These are phyloP conservation scores for Podospora bellae-mahoneyi DNA, from an alignment of 495 filamentous ascomycete genomes.

Conservation along the genomic window DNA sequence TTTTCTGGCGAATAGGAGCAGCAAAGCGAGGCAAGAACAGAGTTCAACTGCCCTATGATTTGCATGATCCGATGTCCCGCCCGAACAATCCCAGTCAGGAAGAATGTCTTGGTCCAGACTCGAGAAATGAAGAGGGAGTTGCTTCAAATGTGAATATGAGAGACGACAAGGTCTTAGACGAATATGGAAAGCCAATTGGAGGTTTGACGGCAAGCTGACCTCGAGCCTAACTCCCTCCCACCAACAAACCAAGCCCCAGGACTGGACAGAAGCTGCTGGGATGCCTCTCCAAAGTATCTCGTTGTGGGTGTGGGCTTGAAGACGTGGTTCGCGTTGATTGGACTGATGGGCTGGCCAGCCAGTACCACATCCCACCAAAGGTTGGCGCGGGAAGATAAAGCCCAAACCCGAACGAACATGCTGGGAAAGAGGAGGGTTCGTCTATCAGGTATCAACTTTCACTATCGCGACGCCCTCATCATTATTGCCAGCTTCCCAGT, in stretches of 20 bases:
- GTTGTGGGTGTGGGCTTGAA: conserved; percentile 38
- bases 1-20: conserved; percentile 33
- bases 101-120: not conserved
- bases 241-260: conserved; percentile 11
- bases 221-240: conserved; percentile 18
- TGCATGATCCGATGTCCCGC: conserved; percentile 35
- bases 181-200: conserved; percentile 5
- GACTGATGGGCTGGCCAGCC: conserved; percentile 27
- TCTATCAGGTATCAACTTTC: not conserved
- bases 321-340: conserved; percentile 42
- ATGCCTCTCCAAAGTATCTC: conserved; percentile 25
- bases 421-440: conserved; percentile 15
- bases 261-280: conserved; percentile 28
- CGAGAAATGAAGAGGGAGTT: not conserved
- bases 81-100: conserved; percentile 1
- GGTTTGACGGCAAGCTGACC: conserved; percentile 11
- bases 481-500: not conserved
- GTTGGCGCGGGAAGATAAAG: conserved; percentile 38
- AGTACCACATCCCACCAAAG: conserved; percentile 35
- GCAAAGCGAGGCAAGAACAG: conserved; percentile 22
- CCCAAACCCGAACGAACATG: conserved; percentile 35
- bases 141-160: not conserved
- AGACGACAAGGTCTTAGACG: not conserved
- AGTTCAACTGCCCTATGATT: conserved; percentile 34
- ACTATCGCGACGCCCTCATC: conserved; percentile 30